phyloP scores from a whole-genome alignment of 768 basidiomycete genomes.

The Clavulina sp. region DNA sequence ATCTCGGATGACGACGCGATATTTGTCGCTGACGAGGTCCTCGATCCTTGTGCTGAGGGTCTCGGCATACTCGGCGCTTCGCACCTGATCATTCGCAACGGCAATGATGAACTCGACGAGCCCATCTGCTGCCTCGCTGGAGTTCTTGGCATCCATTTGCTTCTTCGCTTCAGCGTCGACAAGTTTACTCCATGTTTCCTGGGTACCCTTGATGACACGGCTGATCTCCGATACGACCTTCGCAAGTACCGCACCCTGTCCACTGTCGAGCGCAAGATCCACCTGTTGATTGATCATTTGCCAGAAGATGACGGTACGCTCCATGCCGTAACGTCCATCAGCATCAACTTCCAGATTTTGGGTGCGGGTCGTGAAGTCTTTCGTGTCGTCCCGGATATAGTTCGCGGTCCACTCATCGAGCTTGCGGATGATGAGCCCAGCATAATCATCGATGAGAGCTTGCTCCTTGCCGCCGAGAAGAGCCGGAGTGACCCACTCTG shows the following conservation, averaged over 20 bases:
- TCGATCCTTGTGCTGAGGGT: slow-evolving; percentile 71
- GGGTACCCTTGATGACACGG: slow-evolving; percentile 76
- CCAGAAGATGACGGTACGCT: slow-evolving; percentile 89
- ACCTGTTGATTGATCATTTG: slow-evolving; percentile 97
- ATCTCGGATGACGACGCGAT: slow-evolving; percentile 63
- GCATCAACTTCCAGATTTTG: slow-evolving; percentile 79
- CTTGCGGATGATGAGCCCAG: slow-evolving; percentile 80
- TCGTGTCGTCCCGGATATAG: slow-evolving; percentile 78
- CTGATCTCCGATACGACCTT: slow-evolving; percentile 77
- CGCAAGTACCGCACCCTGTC: slow-evolving; percentile 83
- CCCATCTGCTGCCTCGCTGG: slow-evolving; percentile 67
- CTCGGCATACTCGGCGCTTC: slow-evolving; percentile 87
- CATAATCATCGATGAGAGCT: slow-evolving; percentile 84
- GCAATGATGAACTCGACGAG: slow-evolving; percentile 93
- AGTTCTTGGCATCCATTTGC: slow-evolving; percentile 54
- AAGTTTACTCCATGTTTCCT: slow-evolving; percentile 72
- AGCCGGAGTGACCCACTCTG: slow-evolving; percentile 70
- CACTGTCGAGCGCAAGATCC: slow-evolving; percentile 87
- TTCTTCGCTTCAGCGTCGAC: slow-evolving; percentile 77
- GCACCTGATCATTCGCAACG: slow-evolving; percentile 93
- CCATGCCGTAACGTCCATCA: slow-evolving; percentile 78
- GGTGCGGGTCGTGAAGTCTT: slow-evolving; percentile 65
- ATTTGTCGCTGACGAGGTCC: slow-evolving; percentile 85
- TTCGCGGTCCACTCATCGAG: slow-evolving; percentile 95
- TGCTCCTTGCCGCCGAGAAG: slow-evolving; percentile 93